Percentiles rank a stretch among this genome's conserved stretches.
phyloP scores from a whole-genome alignment of 176 grass and related monocot genomes.

The Aechmea fasciata region DNA sequence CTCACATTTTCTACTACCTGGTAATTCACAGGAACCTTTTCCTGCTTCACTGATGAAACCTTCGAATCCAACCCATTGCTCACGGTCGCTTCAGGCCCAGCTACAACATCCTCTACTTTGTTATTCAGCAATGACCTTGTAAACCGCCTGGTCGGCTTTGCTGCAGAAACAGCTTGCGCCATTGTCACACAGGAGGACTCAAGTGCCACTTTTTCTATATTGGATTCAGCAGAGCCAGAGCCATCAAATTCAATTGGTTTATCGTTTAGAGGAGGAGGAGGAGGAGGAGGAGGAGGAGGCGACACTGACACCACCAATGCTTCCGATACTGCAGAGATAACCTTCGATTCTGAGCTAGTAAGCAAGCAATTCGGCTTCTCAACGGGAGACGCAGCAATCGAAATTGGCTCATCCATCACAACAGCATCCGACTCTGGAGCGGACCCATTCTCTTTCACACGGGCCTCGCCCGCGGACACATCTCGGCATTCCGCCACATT shows the following conservation, averaged over 20 bases:
- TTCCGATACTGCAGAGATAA: not conserved
- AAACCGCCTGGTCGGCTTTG: constrained; percentile 28
- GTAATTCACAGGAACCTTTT: not conserved
- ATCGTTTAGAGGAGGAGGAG: not conserved
- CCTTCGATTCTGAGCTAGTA: not conserved
- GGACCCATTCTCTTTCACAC: not conserved
- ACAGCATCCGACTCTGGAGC: not conserved
- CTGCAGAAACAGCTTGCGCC: not conserved
- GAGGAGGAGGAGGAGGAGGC: not conserved
- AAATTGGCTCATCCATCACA: not conserved
- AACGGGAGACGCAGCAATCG: not conserved
- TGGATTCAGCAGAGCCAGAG: no score
- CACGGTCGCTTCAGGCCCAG: constrained; percentile 17
- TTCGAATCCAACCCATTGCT: constrained; percentile 4
- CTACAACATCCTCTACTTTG: constrained; percentile 9
- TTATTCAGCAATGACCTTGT: constrained; percentile 55
- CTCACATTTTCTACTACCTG: not conserved
- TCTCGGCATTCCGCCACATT: not conserved
- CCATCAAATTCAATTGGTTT: not conserved
- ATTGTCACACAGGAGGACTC: no score
- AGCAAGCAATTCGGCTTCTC: not conserved
- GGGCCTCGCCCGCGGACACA: not conserved
- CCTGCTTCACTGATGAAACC: not conserved
- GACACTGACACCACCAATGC: not conserved
- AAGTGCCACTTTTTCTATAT: no score